These are phyloP conservation scores for Xylaria cubensis DNA, from an alignment of 495 filamentous ascomycete species.

Conservation along the genomic window DNA sequence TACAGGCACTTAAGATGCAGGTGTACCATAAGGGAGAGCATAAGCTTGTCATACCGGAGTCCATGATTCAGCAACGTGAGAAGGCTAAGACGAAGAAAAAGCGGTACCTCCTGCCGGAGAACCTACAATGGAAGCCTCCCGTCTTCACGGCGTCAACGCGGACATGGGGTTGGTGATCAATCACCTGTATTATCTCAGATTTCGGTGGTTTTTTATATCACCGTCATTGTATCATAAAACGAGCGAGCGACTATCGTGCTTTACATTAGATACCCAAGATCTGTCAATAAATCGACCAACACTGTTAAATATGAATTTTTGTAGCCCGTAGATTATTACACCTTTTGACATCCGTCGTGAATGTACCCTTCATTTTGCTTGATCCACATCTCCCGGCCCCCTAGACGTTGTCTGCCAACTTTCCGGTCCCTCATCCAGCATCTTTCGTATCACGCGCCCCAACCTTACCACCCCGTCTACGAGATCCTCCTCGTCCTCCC, in stretches of 20 bases:
- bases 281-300: background rate
- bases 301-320: background rate
- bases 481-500: slow-evolving; percentile 73
- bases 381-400: slow-evolving; percentile 3
- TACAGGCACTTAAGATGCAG: slow-evolving; percentile 93
- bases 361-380: slow-evolving; percentile 17
- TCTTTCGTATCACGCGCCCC: slow-evolving; percentile 50
- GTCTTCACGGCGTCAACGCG: slow-evolving; percentile 87
- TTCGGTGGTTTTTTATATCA: background rate
- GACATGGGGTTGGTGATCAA: slow-evolving; percentile 91
- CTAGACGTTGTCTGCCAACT: background rate
- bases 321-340: background rate
- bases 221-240: slow-evolving; percentile 2
- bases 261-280: slow-evolving; percentile 27
- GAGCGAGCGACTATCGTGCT: slow-evolving; percentile 4
- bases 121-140: slow-evolving; percentile 93
- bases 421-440: slow-evolving; percentile 25
- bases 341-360: background rate
- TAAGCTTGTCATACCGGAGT: slow-evolving; percentile 83
- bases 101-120: slow-evolving; percentile 74
- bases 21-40: slow-evolving; percentile 93
- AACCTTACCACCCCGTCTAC: slow-evolving; percentile 71
- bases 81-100: slow-evolving; percentile 71
- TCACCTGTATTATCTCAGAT: background rate
- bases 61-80: slow-evolving; percentile 73